Evolutionary conservation across 2,329 filamentous ascomycete genomes (phyloP), one percentile per base, ranked within the genome.

Genomic region (Apiospora koreana): DNA sequence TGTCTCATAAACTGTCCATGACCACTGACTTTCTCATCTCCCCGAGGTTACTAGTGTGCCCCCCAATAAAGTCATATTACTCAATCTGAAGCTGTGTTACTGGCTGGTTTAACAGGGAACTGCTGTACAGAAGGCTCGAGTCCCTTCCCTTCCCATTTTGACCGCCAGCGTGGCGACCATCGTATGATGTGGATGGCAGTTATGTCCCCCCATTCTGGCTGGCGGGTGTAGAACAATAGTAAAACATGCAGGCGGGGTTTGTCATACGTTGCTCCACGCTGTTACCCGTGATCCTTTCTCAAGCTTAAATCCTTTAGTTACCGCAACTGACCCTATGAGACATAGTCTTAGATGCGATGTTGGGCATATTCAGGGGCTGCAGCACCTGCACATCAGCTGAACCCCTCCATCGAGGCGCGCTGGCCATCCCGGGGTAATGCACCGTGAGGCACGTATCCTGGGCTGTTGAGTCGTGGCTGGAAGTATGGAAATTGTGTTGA

Each of bases 1-100:
- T 62, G 54, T 62, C 21, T 62, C 54, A 62, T 62, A 28, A 62
- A 31, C 35, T 62, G 54, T 62, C 31, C 54, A 62, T 38, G 54
- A n/a, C 54, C 54, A 21, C 18, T n/a, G 31, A 23, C 18, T 62
- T 9, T 54, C 25, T 62, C 54, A 62, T 62, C 18, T 62, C 54
- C 31, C 54, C 21, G 21, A 6, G 21, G 31, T 14, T n/a, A 38
- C 31, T 62, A 31, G 54, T 31, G 31, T 9, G 31, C 31, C 31
- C 18, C 54, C 31, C 31, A 18, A 38, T 18, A 14, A 62, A 14
- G 28, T n/a, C 3, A 23, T 5, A 18, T 14, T 38, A 8, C n/a
- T 62, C 54, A 62, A 62, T 38, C 54, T 62, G 54, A 38, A 38
- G 18, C 54, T 14, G n/a, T 38, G 31, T 31, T 31, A 31, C 21